These are phyloP conservation scores for Diospyros lotus DNA, from an alignment of 148 eudicot species.

Conservation along the genomic window DNA sequence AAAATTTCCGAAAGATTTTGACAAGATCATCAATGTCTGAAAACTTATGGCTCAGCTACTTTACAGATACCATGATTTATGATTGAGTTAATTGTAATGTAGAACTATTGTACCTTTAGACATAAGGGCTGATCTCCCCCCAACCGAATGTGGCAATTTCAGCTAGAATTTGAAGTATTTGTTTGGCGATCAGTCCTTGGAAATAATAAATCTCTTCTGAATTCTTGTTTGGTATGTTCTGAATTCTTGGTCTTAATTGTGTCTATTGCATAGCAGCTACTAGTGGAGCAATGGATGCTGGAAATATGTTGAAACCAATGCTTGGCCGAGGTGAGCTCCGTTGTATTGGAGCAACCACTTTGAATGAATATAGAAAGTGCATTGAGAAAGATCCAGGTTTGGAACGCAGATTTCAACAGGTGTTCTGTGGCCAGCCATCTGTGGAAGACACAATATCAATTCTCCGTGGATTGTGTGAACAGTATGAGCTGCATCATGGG, in stretches of 20 bases:
- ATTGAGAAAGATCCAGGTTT: constrained; percentile 95
- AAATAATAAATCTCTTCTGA: not conserved
- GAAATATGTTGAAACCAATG: constrained; percentile 97
- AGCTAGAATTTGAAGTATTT: too few relatives aligned
- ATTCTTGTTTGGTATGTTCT: too few relatives aligned
- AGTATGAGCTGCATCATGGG: constrained; percentile 97
- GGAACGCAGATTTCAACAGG: constrained; percentile 97
- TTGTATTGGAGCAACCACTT: constrained; percentile 97
- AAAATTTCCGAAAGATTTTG: too few relatives aligned
- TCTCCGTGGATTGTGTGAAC: constrained; percentile 90
- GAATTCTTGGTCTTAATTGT: not conserved
- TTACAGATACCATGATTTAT: too few relatives aligned
- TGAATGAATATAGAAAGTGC: constrained; percentile 95
- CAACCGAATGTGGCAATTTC: too few relatives aligned
- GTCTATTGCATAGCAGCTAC: constrained; percentile 62
- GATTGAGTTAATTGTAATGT: too few relatives aligned
- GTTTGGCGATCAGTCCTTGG: too few relatives aligned
- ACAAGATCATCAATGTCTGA: too few relatives aligned
- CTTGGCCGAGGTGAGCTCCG: constrained; percentile 96
- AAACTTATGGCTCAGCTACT: too few relatives aligned
- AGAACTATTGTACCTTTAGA: too few relatives aligned
- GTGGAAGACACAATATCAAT: constrained; percentile 93
- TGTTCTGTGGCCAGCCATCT: constrained; percentile 85
- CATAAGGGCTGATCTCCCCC: too few relatives aligned
- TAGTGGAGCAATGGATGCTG: constrained; percentile 99